Base-by-base conservation (phyloP, 495 filamentous ascomycete species). In the Penicillium lagena region DNA sequence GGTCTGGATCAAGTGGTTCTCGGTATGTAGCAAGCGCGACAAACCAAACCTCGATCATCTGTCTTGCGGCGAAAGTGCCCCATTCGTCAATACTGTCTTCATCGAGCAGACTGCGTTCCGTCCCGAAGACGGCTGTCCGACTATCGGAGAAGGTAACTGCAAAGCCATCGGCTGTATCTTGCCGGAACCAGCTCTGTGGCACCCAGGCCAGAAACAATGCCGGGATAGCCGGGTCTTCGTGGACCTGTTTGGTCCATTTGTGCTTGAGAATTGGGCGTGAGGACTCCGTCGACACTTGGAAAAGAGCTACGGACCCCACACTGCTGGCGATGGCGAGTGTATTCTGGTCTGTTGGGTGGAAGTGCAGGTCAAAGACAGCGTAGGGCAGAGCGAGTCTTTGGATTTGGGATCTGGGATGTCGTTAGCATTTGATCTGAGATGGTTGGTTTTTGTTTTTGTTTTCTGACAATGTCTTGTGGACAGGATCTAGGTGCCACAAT, bases 321-420 rank as follows among this genome's bases (percentile, higher is more conserved):
- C 87, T 93, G 9, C 80, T 82, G 9, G 88, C 86, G 28, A 83
- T 78, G 8, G 78, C 87, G 28, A 93, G 70, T 11, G 79, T 57
- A 27, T 66, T 64, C 11, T 67, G 64, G n/a, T 67, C 53, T 34
- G 66, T 58, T 7, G 80, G 82, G 46, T 82, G 80, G 62, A 96
- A 96, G 46, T 87, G 85, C 15, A 96, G 74, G 58, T 97, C 91
- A 35, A 97, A 79, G 15, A 96, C 73, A 14, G 88, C 89, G 51
- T 78, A 84, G 34, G 75, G 75, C 30, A 81, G 74, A 2, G 71
- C 59, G 27, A 83, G 41, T 1, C 72, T 79, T 51, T 66, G 58
- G 29, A 67, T 51, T 43, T 60, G 58, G 8, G 60, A 54, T 50
- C 70, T 73, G 35, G 9, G 5, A 0, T 1, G 17, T 7, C 30